phyloP scores from a whole-genome alignment of 106 monocot genomes.

The Alisma plantagoaquatica region DNA sequence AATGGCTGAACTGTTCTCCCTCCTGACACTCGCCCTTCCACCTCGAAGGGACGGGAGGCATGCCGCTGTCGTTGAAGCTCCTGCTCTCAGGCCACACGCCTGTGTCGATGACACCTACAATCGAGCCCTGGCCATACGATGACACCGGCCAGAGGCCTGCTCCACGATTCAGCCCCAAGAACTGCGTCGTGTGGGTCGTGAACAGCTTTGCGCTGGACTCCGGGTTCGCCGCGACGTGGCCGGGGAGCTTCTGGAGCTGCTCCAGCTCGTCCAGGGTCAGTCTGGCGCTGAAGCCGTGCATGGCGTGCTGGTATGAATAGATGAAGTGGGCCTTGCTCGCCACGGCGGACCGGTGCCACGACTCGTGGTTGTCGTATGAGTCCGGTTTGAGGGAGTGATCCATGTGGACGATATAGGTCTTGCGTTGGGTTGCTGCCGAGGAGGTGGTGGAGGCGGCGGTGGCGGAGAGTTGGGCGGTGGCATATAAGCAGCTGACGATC shows the following conservation, averaged over 20 bases:
- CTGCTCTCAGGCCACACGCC: conserved; percentile 36
- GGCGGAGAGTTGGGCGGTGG: no score
- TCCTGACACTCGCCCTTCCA: conserved; percentile 36
- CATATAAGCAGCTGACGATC: no score
- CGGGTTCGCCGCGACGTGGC: conserved; percentile 14
- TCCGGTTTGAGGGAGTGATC: conserved; percentile 3
- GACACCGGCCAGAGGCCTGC: conserved; percentile 28
- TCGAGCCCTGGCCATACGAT: conserved; percentile 17
- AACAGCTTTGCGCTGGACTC: conserved; percentile 12
- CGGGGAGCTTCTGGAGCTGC: conserved; percentile 4
- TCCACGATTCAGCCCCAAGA: conserved; percentile 17
- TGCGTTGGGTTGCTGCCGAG: no score
- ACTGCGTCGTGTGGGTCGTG: conserved; percentile 32
- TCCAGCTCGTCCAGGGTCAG: conserved; percentile 17
- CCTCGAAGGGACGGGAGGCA: conserved; percentile 15
- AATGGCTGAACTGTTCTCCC: background rate
- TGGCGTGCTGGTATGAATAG: conserved; percentile 9
- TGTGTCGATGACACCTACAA: conserved; percentile 18
- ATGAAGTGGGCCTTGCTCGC: background rate
- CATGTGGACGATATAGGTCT: conserved; percentile 9
- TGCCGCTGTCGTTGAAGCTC: conserved; percentile 20
- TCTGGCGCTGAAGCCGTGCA: conserved; percentile 20
- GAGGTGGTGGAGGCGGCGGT: no score
- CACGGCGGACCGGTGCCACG: background rate
- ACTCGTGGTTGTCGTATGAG: background rate